These are phyloP conservation scores for Penicillium sp. DNA, from an alignment of 2,329 filamentous ascomycete species.

Conservation along the genomic window DNA sequence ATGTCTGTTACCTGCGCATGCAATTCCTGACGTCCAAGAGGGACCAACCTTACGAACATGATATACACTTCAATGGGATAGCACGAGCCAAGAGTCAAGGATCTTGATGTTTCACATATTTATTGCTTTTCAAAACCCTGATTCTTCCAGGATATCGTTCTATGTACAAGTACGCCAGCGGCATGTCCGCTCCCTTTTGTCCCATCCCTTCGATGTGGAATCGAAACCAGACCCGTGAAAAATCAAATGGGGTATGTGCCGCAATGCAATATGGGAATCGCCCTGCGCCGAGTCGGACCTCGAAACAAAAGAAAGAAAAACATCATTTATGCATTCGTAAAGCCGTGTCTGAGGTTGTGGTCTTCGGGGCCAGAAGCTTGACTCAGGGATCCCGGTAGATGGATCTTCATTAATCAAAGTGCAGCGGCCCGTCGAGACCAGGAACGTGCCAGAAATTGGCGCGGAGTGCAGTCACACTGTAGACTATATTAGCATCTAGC, in stretches of 20 bases:
- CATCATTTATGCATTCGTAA: conserved; percentile 2
- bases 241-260: neutral
- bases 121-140: neutral
- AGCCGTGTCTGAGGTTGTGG: conserved; percentile 1
- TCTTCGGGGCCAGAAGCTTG: neutral
- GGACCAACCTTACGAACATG: neutral
- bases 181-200: neutral
- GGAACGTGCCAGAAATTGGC: conserved; percentile 86
- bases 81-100: neutral
- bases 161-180: neutral
- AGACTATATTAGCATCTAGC: neutral
- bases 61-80: neutral
- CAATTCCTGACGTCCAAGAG: too few species aligned
- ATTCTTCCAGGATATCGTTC: neutral
- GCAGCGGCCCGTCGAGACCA: conserved; percentile 65
- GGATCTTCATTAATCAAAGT: conserved; percentile 54
- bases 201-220: neutral
- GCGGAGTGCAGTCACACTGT: conserved; percentile 79
- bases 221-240: neutral
- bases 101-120: neutral
- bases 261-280: conserved; percentile 5
- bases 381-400: neutral
- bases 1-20: neutral
- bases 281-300: conserved; percentile 8
- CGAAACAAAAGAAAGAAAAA: conserved; percentile 1